Conservation (phyloP, 306 rosid species). For the peach (Prunus persica) region Prunus_persica_NCBIv2 NC_034015.1:21152501-21153000, state of each 20-base stretch:
- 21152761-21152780: not conserved
- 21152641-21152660: slow-evolving; percentile 93
- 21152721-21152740: slow-evolving; percentile 86
- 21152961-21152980: slow-evolving; percentile 49
- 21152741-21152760: slow-evolving; percentile 56
- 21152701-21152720: slow-evolving; percentile 85
- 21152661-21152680: slow-evolving; percentile 82
- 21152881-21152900: slow-evolving; percentile 70
- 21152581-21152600: no score
- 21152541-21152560: no score
- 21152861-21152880: no score
- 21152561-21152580: no score
- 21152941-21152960: slow-evolving; percentile 57
- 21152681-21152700: slow-evolving; percentile 92
- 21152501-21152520: no score
- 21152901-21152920: slow-evolving; percentile 91
- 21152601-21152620: slow-evolving; percentile 44
- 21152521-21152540: no score
- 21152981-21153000: slow-evolving; percentile 71
- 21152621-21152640: slow-evolving; percentile 97
- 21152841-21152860: not conserved
- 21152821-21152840: not conserved
- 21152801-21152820: no score
- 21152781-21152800: not conserved
- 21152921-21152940: slow-evolving; percentile 88